A percentile compares a stretch with the other conserved stretches of the same genome.
Conservation (phyloP, 768 basidiomycete genomes). For the Russula foetens region DNA sequence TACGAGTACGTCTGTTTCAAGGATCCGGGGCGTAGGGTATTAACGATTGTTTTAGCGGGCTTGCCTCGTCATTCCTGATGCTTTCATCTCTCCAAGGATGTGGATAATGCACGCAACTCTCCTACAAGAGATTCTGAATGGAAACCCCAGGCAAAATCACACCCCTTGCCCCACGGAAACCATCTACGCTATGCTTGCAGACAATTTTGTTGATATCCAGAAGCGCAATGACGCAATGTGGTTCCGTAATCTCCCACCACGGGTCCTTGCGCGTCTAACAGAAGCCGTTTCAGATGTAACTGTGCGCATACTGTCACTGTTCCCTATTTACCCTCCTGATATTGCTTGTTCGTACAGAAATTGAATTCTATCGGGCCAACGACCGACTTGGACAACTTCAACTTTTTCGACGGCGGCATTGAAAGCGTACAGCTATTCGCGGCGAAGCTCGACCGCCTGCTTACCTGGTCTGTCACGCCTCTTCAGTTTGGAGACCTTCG, state of each 20-base stretch:
- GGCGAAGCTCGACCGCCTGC: conserved; percentile 64
- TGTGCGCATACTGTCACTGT: conserved; percentile 21
- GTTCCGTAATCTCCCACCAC: conserved; percentile 57
- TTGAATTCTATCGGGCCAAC: conserved; percentile 68
- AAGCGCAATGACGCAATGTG: conserved; percentile 76
- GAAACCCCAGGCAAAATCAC: conserved; percentile 30
- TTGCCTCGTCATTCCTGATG: conserved; percentile 64
- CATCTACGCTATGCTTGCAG: conserved; percentile 41
- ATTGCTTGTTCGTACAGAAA: conserved; percentile 34
- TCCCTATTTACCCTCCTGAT: background rate
- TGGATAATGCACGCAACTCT: conserved; percentile 50
- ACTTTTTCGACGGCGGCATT: conserved; percentile 47
- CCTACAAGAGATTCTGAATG: conserved; percentile 40
- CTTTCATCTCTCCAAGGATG: conserved; percentile 62
- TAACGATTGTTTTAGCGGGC: conserved; percentile 38
- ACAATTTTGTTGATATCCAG: conserved; percentile 61
- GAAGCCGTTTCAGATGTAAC: conserved; percentile 52
- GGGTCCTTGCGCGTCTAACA: conserved; percentile 49
- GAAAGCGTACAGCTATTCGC: conserved; percentile 33
- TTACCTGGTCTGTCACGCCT: conserved; percentile 76
- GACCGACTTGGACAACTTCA: conserved; percentile 49
- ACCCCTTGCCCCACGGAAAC: conserved; percentile 9
- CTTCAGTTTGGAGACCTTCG: conserved; percentile 80
- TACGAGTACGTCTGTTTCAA: conserved; percentile 43
- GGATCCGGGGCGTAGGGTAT: background rate